These are phyloP conservation scores for Chaetomidium leptoderma DNA, from an alignment of 495 filamentous ascomycete species.

Conservation along the genomic window DNA sequence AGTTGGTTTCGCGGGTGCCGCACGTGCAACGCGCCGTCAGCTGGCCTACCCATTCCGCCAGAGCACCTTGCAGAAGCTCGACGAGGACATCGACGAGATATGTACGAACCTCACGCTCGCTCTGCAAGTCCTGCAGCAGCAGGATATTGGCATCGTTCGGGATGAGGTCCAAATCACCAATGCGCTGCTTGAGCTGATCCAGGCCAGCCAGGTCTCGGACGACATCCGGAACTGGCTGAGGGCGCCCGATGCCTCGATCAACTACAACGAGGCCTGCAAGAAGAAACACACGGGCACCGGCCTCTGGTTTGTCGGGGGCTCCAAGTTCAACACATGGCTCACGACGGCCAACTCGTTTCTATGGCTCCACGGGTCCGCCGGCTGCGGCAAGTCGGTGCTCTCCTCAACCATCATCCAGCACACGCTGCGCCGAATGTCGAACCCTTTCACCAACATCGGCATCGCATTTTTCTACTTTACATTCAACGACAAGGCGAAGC, in stretches of 20 bases:
- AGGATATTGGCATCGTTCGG: neutral
- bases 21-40: neutral
- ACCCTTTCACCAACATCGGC: neutral
- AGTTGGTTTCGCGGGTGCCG: neutral
- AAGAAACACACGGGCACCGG: constrained; percentile 8
- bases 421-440: neutral
- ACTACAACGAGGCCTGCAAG: constrained; percentile 11
- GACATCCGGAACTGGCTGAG: neutral
- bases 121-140: constrained; percentile 2
- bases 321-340: neutral
- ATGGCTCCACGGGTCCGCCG: constrained; percentile 9
- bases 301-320: constrained; percentile 8
- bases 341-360: neutral
- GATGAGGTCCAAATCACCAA: neutral
- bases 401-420: constrained; percentile 10
- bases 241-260: neutral
- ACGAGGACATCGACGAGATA: constrained; percentile 8
- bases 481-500: constrained; percentile 12
- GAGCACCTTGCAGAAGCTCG: constrained; percentile 7
- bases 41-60: constrained; percentile 6
- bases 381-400: constrained; percentile 13
- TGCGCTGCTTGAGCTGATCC: neutral
- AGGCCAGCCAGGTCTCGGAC: neutral
- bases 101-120: neutral
- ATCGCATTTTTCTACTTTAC: constrained; percentile 12